phyloP scores from a whole-genome alignment of 1,284 basidiomycete genomes.

The Marasmius sp. region DNA sequence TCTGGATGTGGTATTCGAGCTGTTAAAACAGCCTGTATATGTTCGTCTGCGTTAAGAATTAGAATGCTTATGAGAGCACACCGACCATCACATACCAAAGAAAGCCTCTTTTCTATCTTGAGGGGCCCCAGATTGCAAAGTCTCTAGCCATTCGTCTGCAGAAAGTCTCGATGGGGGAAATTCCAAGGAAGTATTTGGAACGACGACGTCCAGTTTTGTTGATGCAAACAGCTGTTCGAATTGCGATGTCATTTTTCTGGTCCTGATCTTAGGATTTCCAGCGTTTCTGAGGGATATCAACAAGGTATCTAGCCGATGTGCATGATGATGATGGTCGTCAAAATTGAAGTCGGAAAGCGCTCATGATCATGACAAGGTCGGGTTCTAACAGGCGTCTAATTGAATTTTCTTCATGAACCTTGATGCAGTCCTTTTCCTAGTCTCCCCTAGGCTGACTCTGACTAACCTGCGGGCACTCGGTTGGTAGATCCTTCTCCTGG shows the following conservation, averaged over 20 bases:
- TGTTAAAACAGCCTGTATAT: constrained; percentile 67
- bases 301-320: background rate
- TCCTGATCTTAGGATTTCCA: background rate
- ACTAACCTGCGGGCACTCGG: too few species aligned
- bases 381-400: too few species aligned
- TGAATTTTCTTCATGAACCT: too few species aligned
- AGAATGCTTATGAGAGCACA: background rate
- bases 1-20: constrained; percentile 49
- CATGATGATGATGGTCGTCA: background rate
- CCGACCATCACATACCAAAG: background rate
- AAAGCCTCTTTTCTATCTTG: background rate
- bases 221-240: background rate
- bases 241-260: background rate
- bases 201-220: background rate
- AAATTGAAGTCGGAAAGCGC: too few species aligned
- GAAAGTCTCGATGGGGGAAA: background rate
- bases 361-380: too few species aligned
- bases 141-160: constrained; percentile 21
- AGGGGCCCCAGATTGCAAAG: background rate
- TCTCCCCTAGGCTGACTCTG: too few species aligned
- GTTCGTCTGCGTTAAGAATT: constrained; percentile 52
- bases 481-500: too few species aligned
- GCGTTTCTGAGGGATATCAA: background rate
- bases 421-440: too few species aligned
- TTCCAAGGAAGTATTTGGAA: background rate